Conservation (phyloP, 352 stramenopile species). For the Pythium biforme region DNA sequence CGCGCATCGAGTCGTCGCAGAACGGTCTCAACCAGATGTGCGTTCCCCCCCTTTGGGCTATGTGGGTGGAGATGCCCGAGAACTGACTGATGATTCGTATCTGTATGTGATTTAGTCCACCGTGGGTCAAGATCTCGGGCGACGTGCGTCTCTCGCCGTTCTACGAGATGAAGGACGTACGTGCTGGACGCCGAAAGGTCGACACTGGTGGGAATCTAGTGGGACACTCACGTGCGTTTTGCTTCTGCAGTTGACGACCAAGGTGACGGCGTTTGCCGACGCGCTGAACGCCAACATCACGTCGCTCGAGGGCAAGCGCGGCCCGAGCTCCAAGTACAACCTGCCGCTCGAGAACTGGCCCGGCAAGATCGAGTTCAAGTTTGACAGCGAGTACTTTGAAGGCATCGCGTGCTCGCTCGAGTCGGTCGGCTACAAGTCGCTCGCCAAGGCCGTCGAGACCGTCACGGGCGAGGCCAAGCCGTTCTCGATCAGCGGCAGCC, state of each 20-base stretch:
- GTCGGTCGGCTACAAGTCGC: slow-evolving; percentile 86
- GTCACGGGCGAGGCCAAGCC: slow-evolving; percentile 84
- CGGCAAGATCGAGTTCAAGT: slow-evolving; percentile 88
- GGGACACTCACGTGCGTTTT: slow-evolving; percentile 10
- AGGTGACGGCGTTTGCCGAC: slow-evolving; percentile 81
- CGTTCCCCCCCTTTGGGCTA: too few relatives aligned
- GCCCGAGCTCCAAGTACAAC: slow-evolving; percentile 90
- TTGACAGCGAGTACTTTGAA: slow-evolving; percentile 78
- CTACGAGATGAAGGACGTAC: slow-evolving; percentile 89
- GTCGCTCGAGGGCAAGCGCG: slow-evolving; percentile 75
- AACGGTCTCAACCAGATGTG: slow-evolving; percentile 87
- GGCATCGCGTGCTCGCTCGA: slow-evolving; percentile 92
- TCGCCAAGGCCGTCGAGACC: slow-evolving; percentile 71
- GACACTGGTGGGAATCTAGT: too few relatives aligned
- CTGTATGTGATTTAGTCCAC: slow-evolving; percentile 48
- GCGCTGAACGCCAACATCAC: slow-evolving; percentile 86
- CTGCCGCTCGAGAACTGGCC: slow-evolving; percentile 76
- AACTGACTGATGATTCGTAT: too few relatives aligned
- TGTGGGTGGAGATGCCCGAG: background rate
- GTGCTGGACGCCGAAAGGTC: too few relatives aligned
- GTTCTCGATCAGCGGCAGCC: slow-evolving; percentile 90
- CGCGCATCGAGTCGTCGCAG: slow-evolving; percentile 73
- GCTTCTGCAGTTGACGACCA: slow-evolving; percentile 53
- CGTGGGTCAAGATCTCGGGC: slow-evolving; percentile 88
- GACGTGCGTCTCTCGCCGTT: slow-evolving; percentile 91